These are phyloP conservation scores for Pseudocercospora macadamiae DNA, from an alignment of 2,329 filamentous ascomycete genomes.

Conservation along the genomic window DNA sequence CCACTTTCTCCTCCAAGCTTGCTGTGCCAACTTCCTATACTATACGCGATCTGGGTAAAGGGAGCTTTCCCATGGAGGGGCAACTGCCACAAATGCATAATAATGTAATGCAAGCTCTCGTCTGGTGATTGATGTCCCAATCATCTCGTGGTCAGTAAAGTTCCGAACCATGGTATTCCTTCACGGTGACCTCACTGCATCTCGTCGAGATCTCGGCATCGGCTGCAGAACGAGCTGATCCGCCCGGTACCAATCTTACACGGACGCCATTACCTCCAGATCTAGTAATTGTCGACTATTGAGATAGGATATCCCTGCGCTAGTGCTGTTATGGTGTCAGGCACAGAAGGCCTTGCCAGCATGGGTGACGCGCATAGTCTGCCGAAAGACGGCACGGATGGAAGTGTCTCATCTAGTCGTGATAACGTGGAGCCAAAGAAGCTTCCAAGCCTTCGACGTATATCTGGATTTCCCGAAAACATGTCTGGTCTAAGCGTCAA, in stretches of 20 bases:
- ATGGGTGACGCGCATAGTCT: slow-evolving; percentile 15
- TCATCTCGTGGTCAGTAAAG: not conserved
- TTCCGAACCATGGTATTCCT: not conserved
- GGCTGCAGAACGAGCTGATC: slow-evolving; percentile 3
- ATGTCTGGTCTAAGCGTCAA: slow-evolving; percentile 24
- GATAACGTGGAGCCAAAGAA: slow-evolving; percentile 1
- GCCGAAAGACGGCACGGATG: not conserved
- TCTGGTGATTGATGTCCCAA: not conserved
- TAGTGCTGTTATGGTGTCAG: not conserved
- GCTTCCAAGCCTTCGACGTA: slow-evolving; percentile 13
- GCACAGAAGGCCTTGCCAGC: slow-evolving; percentile 3
- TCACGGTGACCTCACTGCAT: slow-evolving; percentile 1
- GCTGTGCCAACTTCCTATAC: not conserved
- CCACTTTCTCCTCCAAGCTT: not conserved
- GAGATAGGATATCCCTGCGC: slow-evolving; percentile 1
- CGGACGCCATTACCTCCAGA: not conserved
- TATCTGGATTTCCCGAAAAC: slow-evolving; percentile 12
- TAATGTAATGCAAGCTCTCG: not conserved
- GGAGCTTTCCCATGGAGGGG: not conserved
- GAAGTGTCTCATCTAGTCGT: not conserved
- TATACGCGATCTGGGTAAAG: not conserved
- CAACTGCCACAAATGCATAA: not conserved
- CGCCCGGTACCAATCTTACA: not conserved
- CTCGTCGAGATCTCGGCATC: not conserved
- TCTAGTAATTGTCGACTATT: not conserved